A percentile compares a stretch with the other conserved stretches of the same genome.
Evolutionary conservation across 202 grass and related monocot genomes (phyloP).

Genomic region (Dendrocalamus latiflorus): DNA sequence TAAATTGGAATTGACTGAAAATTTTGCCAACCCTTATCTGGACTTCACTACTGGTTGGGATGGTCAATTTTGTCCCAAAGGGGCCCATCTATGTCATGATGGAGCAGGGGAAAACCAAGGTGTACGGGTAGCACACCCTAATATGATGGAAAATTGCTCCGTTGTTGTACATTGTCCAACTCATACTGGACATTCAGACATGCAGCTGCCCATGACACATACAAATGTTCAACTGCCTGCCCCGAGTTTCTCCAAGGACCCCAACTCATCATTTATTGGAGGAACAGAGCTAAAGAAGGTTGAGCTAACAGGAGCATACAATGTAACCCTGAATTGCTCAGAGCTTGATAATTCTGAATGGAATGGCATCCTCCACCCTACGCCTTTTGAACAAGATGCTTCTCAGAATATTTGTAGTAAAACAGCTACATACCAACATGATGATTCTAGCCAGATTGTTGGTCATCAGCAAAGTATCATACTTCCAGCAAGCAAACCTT

Average conservation of each 20-base stretch:
- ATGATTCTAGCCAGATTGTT: slow-evolving; percentile 14
- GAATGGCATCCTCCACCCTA: background rate
- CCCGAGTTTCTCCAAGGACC: slow-evolving; percentile 6
- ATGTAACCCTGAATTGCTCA: background rate
- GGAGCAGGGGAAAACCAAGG: slow-evolving; percentile 15
- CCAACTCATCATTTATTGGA: slow-evolving; percentile 23
- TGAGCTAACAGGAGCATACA: background rate
- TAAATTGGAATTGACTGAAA: slow-evolving; percentile 22
- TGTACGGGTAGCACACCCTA: background rate
- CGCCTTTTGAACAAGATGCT: slow-evolving; percentile 19
- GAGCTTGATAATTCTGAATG: slow-evolving; percentile 16
- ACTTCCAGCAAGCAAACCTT: slow-evolving; percentile 20
- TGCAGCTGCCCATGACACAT: slow-evolving; percentile 10
- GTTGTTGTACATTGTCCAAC: slow-evolving; percentile 12
- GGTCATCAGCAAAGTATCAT: slow-evolving; percentile 17
- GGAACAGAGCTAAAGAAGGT: background rate
- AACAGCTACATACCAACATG: background rate
- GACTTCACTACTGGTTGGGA: slow-evolving; percentile 24
- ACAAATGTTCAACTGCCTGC: slow-evolving; percentile 20
- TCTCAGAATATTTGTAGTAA: slow-evolving; percentile 2
- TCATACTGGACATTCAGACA: slow-evolving; percentile 8
- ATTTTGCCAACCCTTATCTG: slow-evolving; percentile 18
- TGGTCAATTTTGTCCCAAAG: slow-evolving; percentile 18
- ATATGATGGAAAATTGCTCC: background rate
- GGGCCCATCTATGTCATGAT: background rate